Percentiles rank a stretch among this genome's conserved stretches.
Evolutionary conservation across 768 basidiomycete genomes (phyloP).

Genomic region (Mrakia hoshinonis): DNA sequence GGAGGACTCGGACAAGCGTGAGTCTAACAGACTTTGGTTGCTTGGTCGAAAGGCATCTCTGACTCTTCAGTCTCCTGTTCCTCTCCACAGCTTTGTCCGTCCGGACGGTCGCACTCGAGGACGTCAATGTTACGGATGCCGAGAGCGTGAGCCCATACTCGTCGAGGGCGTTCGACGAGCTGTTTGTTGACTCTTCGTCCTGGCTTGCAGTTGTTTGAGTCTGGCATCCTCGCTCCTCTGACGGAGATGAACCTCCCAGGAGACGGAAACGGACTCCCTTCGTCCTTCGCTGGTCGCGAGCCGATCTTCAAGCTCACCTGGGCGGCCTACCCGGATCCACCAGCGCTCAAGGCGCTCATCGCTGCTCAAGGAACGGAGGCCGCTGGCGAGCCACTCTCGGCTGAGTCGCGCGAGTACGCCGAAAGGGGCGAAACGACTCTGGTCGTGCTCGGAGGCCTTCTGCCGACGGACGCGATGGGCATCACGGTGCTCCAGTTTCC

Average conservation of each 20-base stretch:
- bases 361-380: slow-evolving; percentile 40
- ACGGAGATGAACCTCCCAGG: slow-evolving; percentile 19
- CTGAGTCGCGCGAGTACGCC: slow-evolving; percentile 40
- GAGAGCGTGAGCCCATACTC: slow-evolving; percentile 33
- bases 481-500: slow-evolving; percentile 64
- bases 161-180: not conserved
- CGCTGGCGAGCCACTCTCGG: slow-evolving; percentile 34
- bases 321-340: slow-evolving; percentile 61
- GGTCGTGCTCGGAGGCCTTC: slow-evolving; percentile 66
- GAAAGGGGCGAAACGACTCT: slow-evolving; percentile 63
- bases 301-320: slow-evolving; percentile 81
- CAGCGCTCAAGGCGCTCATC: slow-evolving; percentile 33
- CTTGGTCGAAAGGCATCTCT: too few species aligned
- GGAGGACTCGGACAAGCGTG: slow-evolving; percentile 60
- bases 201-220: slow-evolving; percentile 37
- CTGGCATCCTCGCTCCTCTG: slow-evolving; percentile 36
- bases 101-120: slow-evolving; percentile 51
- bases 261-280: slow-evolving; percentile 63
- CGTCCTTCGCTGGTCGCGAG: slow-evolving; percentile 45
- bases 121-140: slow-evolving; percentile 44
- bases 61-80: too few species aligned
- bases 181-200: not conserved
- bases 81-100: slow-evolving; percentile 50
- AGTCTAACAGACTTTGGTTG: too few species aligned
- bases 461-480: slow-evolving; percentile 51